phyloP scores from a whole-genome alignment of 2,329 filamentous ascomycete species.

The Fusarium piperis region DNA sequence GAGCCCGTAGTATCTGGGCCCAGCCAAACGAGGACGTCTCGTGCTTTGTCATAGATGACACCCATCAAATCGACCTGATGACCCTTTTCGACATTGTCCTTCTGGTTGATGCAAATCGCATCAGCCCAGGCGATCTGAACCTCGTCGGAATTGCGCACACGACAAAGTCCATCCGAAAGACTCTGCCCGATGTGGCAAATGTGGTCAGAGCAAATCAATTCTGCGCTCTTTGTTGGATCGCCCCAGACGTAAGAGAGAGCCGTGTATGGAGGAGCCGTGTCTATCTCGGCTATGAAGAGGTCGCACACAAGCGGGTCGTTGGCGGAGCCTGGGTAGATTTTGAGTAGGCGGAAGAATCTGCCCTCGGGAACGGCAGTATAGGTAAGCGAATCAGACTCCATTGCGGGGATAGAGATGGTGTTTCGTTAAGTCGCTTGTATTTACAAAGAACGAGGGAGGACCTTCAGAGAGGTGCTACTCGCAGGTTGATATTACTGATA shows the following conservation, averaged over 20 bases:
- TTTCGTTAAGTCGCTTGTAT: background rate
- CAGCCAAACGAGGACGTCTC: slow-evolving; percentile 12
- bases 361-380: background rate
- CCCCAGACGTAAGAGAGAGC: slow-evolving; percentile 10
- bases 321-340: background rate
- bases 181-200: background rate
- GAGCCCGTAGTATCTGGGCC: background rate
- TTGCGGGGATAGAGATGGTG: background rate
- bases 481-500: background rate
- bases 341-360: background rate
- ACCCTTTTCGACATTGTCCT: slow-evolving; percentile 6
- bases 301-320: slow-evolving; percentile 1
- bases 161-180: slow-evolving; percentile 1
- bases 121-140: background rate
- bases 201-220: background rate
- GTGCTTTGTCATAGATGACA: slow-evolving; percentile 6
- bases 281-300: background rate
- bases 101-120: slow-evolving; percentile 14
- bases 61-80: slow-evolving; percentile 16
- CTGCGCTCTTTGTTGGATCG: background rate
- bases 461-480: background rate
- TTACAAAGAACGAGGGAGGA: background rate
- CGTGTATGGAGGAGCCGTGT: background rate
- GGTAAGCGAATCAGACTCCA: background rate
- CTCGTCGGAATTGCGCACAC: background rate